Evolutionary conservation across 2,329 filamentous ascomycete genomes (phyloP).

Genomic region (Cercospora brassicicola): DNA sequence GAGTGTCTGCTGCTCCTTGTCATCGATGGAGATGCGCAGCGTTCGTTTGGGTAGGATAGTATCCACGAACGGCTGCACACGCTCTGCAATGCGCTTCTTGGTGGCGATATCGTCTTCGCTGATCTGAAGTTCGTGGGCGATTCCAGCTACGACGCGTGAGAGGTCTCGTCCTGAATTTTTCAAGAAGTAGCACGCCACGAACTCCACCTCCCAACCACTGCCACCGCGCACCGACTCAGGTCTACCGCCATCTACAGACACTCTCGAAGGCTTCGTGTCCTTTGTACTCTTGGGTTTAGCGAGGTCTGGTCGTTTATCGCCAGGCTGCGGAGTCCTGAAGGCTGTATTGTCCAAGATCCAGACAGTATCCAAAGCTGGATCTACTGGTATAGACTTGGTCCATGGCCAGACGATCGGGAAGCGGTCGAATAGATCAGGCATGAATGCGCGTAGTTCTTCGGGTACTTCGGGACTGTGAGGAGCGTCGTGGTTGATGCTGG

Average conservation of each 20-base stretch:
- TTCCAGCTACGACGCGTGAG: constrained; percentile 66
- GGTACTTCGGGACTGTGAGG: constrained; percentile 38
- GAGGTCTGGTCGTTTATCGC: constrained; percentile 28
- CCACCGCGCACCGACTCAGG: constrained; percentile 28
- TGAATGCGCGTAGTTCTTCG: constrained; percentile 34
- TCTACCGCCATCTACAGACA: constrained; percentile 36
- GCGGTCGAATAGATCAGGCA: constrained; percentile 40
- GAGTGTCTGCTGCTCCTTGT: constrained; percentile 39
- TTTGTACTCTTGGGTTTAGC: constrained; percentile 23
- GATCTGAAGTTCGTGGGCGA: constrained; percentile 69
- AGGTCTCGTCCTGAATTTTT: constrained; percentile 67
- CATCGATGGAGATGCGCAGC: constrained; percentile 63
- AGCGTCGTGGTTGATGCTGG: constrained; percentile 32
- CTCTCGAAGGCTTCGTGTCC: constrained; percentile 24
- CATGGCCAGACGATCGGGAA: constrained; percentile 57
- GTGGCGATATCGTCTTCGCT: constrained; percentile 49
- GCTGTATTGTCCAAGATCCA: constrained; percentile 93
- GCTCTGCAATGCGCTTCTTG: constrained; percentile 64
- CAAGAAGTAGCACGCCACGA: constrained; percentile 78
- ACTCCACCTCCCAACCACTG: constrained; percentile 72
- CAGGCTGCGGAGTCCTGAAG: constrained; percentile 54
- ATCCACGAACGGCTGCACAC: constrained; percentile 76
- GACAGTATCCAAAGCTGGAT: constrained; percentile 66
- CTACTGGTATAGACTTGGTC: constrained; percentile 46
- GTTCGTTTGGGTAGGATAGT: constrained; percentile 69